These are phyloP conservation scores for Penstemon barbatus DNA, from an alignment of 257 asterid genomes.

Conservation along the genomic window DNA sequence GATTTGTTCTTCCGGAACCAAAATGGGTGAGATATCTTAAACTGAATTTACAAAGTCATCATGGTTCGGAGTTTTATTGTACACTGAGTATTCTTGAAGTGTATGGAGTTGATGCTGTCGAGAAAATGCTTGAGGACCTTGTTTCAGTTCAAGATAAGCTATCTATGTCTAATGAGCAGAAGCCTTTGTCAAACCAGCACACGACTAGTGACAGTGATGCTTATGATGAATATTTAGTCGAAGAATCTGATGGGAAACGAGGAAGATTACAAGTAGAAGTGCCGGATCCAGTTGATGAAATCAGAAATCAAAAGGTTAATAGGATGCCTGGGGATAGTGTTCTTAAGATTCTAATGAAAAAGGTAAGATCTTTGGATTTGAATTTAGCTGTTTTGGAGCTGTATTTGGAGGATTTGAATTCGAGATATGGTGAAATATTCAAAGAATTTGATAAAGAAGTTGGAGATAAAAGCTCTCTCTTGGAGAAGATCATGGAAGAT, in stretches of 20 bases:
- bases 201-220: conserved; percentile 37
- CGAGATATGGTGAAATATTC: conserved; percentile 66
- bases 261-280: conserved; percentile 41
- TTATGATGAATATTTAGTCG: conserved; percentile 38
- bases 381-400: conserved; percentile 78
- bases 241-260: conserved; percentile 50
- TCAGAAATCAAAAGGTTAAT: conserved; percentile 66
- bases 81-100: conserved; percentile 83
- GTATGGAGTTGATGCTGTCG: conserved; percentile 94
- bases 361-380: conserved; percentile 83
- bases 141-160: conserved; percentile 63
- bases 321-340: conserved; percentile 98
- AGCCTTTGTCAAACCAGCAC: conserved; percentile 39
- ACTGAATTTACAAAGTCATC: conserved; percentile 67
- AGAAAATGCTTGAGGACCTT: conserved; percentile 95
- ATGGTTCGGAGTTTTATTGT: conserved; percentile 92
- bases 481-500: conserved; percentile 65
- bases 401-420: conserved; percentile 75
- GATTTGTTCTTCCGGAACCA: conserved; percentile 75
- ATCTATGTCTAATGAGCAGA: conserved; percentile 40
- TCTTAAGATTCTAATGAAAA: conserved; percentile 85
- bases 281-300: conserved; percentile 80
- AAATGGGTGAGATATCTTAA: conserved; percentile 91
- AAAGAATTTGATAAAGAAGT: conserved; percentile 64
- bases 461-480: conserved; percentile 49